A percentile compares a stretch with the other conserved stretches of the same genome.
Conservation (phyloP, 2,329 filamentous ascomycete species). For the Xylaria sp. region DNA sequence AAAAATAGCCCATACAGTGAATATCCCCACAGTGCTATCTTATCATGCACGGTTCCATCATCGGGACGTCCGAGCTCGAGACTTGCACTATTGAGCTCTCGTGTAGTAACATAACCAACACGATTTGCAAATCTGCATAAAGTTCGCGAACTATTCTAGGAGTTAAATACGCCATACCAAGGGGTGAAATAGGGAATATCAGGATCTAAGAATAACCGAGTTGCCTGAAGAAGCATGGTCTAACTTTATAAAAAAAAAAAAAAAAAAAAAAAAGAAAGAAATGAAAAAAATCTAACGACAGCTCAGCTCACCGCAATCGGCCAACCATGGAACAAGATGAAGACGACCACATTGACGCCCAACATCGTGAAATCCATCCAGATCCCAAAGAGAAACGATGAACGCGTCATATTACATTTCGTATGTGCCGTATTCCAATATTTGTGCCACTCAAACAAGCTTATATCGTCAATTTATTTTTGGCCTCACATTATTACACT, state of each 20-base stretch:
- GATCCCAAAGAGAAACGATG: conserved; percentile 63
- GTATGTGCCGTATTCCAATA: conserved; percentile 59
- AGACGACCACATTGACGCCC: conserved; percentile 41
- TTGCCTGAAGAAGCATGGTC: conserved; percentile 21
- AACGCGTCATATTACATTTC: conserved; percentile 83
- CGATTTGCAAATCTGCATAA: conserved; percentile 5
- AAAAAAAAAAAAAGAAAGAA: no score
- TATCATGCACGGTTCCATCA: conserved; percentile 18
- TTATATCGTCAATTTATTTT: conserved; percentile 6
- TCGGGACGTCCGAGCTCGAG: conserved; percentile 22
- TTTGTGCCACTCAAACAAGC: neutral
- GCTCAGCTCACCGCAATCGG: neutral
- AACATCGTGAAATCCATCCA: conserved; percentile 38
- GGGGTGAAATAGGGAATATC: neutral
- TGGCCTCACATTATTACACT: neutral
- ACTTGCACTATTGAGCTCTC: neutral
- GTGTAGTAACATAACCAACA: neutral
- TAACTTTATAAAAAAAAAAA: no score
- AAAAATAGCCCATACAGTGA: conserved; percentile 30
- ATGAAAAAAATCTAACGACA: neutral
- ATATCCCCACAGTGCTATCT: conserved; percentile 7
- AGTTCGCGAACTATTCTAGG: conserved; percentile 4
- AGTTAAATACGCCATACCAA: neutral
- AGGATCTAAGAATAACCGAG: conserved; percentile 12
- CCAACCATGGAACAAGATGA: conserved; percentile 48